Conservation (phyloP, 2,329 filamentous ascomycete genomes). For the Diaporthe aspalathi region DNA sequence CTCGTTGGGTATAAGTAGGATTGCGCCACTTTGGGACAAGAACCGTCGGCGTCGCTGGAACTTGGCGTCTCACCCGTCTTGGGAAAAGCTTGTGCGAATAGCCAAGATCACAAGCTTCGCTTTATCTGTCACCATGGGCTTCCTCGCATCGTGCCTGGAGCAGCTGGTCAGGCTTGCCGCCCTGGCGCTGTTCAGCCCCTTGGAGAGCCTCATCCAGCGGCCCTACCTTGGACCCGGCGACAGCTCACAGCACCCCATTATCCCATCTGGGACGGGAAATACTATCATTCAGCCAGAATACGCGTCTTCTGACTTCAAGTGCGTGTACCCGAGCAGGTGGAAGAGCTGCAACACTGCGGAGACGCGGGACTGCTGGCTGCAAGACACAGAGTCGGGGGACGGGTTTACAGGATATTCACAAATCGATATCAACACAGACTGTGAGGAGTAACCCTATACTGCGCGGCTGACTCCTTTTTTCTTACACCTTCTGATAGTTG, state of each 20-base stretch:
- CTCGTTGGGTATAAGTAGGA: background rate
- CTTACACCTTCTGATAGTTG: conserved; percentile 27
- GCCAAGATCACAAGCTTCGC: background rate
- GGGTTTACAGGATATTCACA: conserved; percentile 35
- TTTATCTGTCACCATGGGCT: conserved; percentile 33
- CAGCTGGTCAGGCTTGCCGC: conserved; percentile 29
- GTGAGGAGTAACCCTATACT: conserved; percentile 23
- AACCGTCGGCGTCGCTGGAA: background rate
- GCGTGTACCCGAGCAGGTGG: conserved; percentile 36
- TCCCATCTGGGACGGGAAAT: background rate
- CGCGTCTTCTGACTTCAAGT: conserved; percentile 34
- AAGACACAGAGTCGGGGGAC: conserved; percentile 29
- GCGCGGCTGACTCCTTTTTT: background rate
- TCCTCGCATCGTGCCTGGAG: conserved; percentile 34
- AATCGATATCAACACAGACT: conserved; percentile 37
- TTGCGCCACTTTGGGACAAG: conserved; percentile 2
- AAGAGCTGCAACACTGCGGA: conserved; percentile 31
- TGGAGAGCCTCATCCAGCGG: conserved; percentile 22
- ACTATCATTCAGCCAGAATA: conserved; percentile 31
- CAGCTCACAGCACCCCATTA: conserved; percentile 5
- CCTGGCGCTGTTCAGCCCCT: conserved; percentile 29
- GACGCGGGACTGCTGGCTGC: conserved; percentile 37
- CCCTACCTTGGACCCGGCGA: conserved; percentile 22
- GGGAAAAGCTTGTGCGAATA: conserved; percentile 1
- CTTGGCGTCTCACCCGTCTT: conserved; percentile 18